A percentile compares a stretch with the other conserved stretches of the same genome.
These are phyloP conservation scores for Geotrichum carabidarum DNA, from an alignment of 1,139 yeast genomes.

Conservation along the genomic window DNA sequence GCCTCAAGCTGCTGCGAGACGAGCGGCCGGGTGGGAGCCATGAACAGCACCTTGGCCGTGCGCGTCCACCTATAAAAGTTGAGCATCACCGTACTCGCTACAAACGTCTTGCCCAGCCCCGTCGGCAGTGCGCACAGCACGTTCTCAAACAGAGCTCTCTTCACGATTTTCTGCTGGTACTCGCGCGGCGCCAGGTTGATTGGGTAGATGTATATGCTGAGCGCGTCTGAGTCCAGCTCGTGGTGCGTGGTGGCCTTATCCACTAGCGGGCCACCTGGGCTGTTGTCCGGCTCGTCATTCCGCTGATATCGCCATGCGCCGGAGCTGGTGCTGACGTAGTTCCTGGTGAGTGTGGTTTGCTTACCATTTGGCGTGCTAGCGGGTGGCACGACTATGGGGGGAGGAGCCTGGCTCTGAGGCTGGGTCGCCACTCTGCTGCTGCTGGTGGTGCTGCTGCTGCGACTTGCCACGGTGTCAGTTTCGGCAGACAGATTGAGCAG, in stretches of 20 bases:
- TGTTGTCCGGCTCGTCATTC: no score
- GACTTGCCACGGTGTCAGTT: not conserved
- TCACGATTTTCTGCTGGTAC: conserved; percentile 79
- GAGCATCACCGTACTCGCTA: conserved; percentile 90
- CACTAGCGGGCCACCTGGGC: not conserved
- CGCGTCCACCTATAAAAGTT: conserved; percentile 83
- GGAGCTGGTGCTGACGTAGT: not conserved
- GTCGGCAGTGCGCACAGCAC: conserved; percentile 89
- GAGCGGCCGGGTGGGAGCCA: conserved; percentile 96
- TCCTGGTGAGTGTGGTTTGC: not conserved
- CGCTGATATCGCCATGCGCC: conserved; percentile 8
- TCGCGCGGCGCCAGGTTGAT: conserved; percentile 78
- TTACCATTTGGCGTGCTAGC: not conserved
- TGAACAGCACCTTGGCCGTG: conserved; percentile 71
- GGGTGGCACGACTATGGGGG: not conserved
- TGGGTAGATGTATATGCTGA: conserved; percentile 68
- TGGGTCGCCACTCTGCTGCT: not conserved
- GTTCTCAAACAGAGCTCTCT: conserved; percentile 66
- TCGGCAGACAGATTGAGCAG: not conserved
- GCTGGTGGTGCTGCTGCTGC: not conserved
- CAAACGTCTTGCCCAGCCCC: conserved; percentile 94
- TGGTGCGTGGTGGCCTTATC: conserved; percentile 35
- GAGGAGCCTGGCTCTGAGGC: no score
- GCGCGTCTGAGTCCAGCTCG: conserved; percentile 41
- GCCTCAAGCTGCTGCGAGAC: conserved; percentile 98